Evolutionary conservation across 2,329 filamentous ascomycete species (phyloP).

Genomic region (Mollisia scopiformis): DNA sequence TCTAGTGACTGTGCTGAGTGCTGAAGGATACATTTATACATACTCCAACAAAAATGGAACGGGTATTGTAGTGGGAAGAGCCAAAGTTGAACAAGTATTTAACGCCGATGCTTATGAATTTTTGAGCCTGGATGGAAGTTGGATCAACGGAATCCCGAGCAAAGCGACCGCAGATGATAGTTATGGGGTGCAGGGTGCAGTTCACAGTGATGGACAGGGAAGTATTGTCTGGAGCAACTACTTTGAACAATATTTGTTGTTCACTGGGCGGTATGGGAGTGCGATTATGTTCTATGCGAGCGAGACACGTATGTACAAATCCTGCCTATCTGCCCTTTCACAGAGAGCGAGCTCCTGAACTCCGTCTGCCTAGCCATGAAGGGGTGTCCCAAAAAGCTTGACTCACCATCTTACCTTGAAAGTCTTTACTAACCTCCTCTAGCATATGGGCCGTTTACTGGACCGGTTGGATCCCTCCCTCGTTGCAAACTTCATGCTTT

Average conservation of each 20-base stretch:
- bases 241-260: not conserved
- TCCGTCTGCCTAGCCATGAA: too few relatives aligned
- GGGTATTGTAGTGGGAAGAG: not conserved
- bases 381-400: too few relatives aligned
- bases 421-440: too few relatives aligned
- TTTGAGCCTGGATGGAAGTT: not conserved
- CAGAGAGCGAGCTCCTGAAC: too few relatives aligned
- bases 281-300: slow-evolving; percentile 3
- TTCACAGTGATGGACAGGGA: slow-evolving; percentile 1
- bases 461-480: not conserved
- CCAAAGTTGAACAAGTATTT: not conserved
- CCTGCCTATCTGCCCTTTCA: too few relatives aligned
- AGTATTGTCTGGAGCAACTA: not conserved
- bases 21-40: slow-evolving; percentile 1
- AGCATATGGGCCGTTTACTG: slow-evolving; percentile 1
- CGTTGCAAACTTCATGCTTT: not conserved
- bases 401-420: too few relatives aligned
- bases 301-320: too few relatives aligned
- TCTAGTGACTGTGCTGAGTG: not conserved
- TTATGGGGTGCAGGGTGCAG: not conserved
- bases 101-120: not conserved
- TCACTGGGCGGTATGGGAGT: not conserved
- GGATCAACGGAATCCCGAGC: slow-evolving; percentile 1
- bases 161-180: not conserved
- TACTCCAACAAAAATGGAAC: not conserved